Evolutionary conservation across 2,329 filamentous ascomycete genomes (phyloP).

Genomic region (Neofusicoccum ribis): DNA sequence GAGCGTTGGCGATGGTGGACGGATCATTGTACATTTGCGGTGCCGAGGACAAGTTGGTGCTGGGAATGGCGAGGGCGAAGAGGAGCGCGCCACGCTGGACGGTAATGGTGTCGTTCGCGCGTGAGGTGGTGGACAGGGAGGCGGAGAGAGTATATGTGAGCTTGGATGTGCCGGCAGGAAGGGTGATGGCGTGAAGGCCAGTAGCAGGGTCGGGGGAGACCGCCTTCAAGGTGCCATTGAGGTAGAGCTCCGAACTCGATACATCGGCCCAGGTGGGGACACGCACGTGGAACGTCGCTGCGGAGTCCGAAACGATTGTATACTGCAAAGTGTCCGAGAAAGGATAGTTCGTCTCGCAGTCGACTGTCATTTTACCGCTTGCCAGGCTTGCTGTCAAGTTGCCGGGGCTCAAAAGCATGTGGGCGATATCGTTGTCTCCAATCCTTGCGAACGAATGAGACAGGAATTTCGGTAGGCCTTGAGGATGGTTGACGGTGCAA

Average conservation of each 20-base stretch:
- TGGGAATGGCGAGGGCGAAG: slow-evolving; percentile 37
- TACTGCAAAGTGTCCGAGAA: slow-evolving; percentile 45
- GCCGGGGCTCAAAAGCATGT: slow-evolving; percentile 53
- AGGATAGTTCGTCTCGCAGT: slow-evolving; percentile 53
- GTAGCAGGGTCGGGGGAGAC: slow-evolving; percentile 36
- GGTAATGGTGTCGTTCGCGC: slow-evolving; percentile 42
- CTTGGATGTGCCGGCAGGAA: slow-evolving; percentile 36
- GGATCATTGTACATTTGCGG: slow-evolving; percentile 24
- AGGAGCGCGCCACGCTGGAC: slow-evolving; percentile 39
- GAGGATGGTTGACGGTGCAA: slow-evolving; percentile 60
- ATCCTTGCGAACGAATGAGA: slow-evolving; percentile 46
- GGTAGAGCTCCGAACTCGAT: slow-evolving; percentile 12
- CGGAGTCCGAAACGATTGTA: slow-evolving; percentile 35
- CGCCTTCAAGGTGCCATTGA: slow-evolving; percentile 20
- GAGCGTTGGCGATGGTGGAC: slow-evolving; percentile 18
- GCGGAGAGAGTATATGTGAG: slow-evolving; percentile 37
- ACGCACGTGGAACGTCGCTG: slow-evolving; percentile 48
- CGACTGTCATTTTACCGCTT: slow-evolving; percentile 42
- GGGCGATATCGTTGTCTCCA: slow-evolving; percentile 49
- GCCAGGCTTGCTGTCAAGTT: slow-evolving; percentile 38
- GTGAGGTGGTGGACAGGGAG: slow-evolving; percentile 24
- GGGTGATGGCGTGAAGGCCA: slow-evolving; percentile 40
- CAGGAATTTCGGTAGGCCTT: slow-evolving; percentile 59
- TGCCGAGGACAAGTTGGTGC: slow-evolving; percentile 24
- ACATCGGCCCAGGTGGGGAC: slow-evolving; percentile 47